phyloP scores from a whole-genome alignment of 495 filamentous ascomycete species.

The Lasiosphaeriaceae sp. region DNA sequence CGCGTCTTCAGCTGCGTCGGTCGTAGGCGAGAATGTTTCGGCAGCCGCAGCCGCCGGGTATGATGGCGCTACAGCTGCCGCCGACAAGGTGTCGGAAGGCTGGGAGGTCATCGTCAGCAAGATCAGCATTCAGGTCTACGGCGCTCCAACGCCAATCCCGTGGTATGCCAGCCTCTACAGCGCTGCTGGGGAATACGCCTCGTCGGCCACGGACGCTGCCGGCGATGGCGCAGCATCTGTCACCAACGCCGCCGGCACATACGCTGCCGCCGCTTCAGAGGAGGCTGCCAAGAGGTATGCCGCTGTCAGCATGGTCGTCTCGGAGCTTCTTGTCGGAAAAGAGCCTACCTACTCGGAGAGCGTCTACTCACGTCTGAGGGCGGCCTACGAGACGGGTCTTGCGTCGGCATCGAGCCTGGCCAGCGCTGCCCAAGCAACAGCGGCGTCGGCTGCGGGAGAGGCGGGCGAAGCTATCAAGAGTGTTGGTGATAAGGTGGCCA shows the following conservation, averaged over 20 bases:
- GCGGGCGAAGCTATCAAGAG: slow-evolving; percentile 26
- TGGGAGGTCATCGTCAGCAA: slow-evolving; percentile 67
- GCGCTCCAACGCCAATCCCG: slow-evolving; percentile 58
- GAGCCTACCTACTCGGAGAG: slow-evolving; percentile 82
- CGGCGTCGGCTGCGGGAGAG: slow-evolving; percentile 9
- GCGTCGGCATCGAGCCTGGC: slow-evolving; percentile 33
- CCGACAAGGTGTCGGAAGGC: slow-evolving; percentile 41
- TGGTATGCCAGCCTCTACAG: slow-evolving; percentile 49
- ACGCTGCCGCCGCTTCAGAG: slow-evolving; percentile 50
- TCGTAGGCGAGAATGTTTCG: slow-evolving; percentile 25
- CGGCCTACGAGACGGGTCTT: slow-evolving; percentile 46
- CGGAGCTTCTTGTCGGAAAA: slow-evolving; percentile 71
- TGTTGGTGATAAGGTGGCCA: slow-evolving; percentile 30
- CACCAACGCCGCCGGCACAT: slow-evolving; percentile 50
- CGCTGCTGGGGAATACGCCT: slow-evolving; percentile 24
- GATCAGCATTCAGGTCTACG: slow-evolving; percentile 69
- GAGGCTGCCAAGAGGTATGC: slow-evolving; percentile 58
- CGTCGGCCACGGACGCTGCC: slow-evolving; percentile 17
- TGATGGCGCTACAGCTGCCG: slow-evolving; percentile 26
- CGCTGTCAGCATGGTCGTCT: slow-evolving; percentile 67
- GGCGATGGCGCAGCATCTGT: slow-evolving; percentile 35
- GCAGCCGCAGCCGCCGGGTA: slow-evolving; percentile 25
- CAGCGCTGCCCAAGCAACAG: slow-evolving; percentile 34
- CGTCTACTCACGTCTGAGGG: slow-evolving; percentile 65
- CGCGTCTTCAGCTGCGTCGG: slow-evolving; percentile 31